Conservation (phyloP, 2,329 filamentous ascomycete species). For the Clonostachys byssicola region DNA sequence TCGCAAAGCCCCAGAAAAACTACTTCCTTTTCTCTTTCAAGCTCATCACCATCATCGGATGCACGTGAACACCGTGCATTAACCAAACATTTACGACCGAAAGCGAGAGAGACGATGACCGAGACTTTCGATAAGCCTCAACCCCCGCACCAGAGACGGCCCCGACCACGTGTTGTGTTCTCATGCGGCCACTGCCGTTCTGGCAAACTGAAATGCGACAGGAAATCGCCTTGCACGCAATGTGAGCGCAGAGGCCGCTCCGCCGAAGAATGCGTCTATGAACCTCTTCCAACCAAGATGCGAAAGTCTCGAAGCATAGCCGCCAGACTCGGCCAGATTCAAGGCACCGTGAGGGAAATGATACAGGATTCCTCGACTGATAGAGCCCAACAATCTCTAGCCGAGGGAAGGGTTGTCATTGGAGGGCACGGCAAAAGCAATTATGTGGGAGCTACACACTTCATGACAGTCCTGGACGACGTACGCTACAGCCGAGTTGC, state of each 20-base stretch:
- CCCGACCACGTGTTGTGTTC: slow-evolving; percentile 44
- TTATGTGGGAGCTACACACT: slow-evolving; percentile 56
- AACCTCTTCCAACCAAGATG: slow-evolving; percentile 2
- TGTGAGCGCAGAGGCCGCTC: slow-evolving; percentile 45
- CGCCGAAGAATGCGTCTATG: slow-evolving; percentile 1
- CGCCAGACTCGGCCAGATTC: slow-evolving; percentile 12
- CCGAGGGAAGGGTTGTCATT: slow-evolving; percentile 14
- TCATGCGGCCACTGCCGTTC: slow-evolving; percentile 47
- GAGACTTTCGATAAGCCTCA: no score
- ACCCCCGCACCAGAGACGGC: slow-evolving; percentile 14
- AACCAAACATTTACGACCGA: no score
- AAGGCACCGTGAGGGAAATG: slow-evolving; percentile 8
- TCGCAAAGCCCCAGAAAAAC: no score
- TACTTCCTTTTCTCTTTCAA: no score
- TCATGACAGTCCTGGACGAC: slow-evolving; percentile 56
- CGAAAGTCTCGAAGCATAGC: no score
- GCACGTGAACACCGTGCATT: no score
- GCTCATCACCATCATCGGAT: no score
- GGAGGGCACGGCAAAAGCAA: slow-evolving; percentile 39
- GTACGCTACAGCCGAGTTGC: slow-evolving; percentile 26
- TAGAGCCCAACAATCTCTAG: no score
- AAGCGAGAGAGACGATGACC: no score
- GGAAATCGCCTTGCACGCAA: slow-evolving; percentile 15
- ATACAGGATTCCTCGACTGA: no score
- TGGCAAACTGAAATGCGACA: slow-evolving; percentile 55